Evolutionary conservation across 139 green algal species (phyloP).

Genomic region (Edaphochlamys debaryana): DNA sequence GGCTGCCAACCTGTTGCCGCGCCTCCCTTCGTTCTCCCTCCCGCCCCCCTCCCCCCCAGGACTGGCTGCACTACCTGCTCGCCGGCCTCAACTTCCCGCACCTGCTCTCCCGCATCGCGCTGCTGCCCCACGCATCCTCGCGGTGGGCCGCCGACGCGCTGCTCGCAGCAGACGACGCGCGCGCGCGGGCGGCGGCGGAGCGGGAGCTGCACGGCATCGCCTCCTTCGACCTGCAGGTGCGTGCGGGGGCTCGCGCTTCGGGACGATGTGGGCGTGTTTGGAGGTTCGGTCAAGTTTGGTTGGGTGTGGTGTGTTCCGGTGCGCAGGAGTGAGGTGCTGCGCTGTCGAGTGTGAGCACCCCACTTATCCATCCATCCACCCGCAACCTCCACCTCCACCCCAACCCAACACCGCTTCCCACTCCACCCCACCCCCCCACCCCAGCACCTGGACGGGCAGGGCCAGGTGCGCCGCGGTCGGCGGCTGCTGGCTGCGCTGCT

Average conservation of each 20-base stretch:
- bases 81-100: conserved; percentile 55
- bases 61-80: conserved; percentile 68
- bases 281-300: too few relatives aligned
- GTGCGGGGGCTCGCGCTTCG: not conserved
- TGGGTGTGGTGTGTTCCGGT: too few relatives aligned
- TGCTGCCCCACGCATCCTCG: conserved; percentile 45
- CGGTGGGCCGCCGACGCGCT: conserved; percentile 53
- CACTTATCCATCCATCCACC: not conserved
- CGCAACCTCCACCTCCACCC: not conserved
- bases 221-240: conserved; percentile 10
- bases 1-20: too few relatives aligned
- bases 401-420: not conserved
- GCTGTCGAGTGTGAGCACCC: too few relatives aligned
- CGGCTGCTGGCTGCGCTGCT: conserved; percentile 57
- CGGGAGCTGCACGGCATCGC: conserved; percentile 20
- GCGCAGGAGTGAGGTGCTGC: too few relatives aligned
- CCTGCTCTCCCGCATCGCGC: conserved; percentile 51
- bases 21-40: too few relatives aligned
- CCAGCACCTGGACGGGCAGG: conserved; percentile 31
- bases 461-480: conserved; percentile 29
- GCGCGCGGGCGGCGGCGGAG: conserved; percentile 59
- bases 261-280: not conserved
- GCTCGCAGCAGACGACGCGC: conserved; percentile 61
- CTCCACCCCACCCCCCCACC: not conserved
- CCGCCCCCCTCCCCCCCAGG: conserved; percentile 7